These are phyloP conservation scores for Nemania abortiva DNA, from an alignment of 2,329 filamentous ascomycete species.

Conservation along the genomic window DNA sequence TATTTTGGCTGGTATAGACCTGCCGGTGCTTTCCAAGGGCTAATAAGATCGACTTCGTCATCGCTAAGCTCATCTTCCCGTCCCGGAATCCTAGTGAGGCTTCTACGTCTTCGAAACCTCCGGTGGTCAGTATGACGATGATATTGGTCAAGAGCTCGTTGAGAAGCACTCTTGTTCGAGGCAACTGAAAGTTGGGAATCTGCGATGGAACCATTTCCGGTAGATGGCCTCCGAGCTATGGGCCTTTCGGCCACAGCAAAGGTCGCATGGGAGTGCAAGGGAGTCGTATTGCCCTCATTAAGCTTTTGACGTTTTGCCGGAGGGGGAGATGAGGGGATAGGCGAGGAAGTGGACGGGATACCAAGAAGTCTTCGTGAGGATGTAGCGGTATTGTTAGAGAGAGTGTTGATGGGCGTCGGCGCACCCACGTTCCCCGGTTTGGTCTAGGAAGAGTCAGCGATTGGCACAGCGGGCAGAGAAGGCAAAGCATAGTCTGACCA, in stretches of 20 bases:
- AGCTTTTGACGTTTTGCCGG: constrained; percentile 44
- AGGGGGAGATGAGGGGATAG: constrained; percentile 27
- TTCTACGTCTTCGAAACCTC: constrained; percentile 15
- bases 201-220: constrained; percentile 37
- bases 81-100: background rate
- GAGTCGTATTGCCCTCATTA: constrained; percentile 21
- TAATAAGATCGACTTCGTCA: constrained; percentile 33
- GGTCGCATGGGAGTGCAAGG: constrained; percentile 35
- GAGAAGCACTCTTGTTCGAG: constrained; percentile 33
- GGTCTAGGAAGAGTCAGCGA: constrained; percentile 27
- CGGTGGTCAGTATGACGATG: constrained; percentile 21
- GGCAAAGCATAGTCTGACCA: constrained; percentile 27
- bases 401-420: constrained; percentile 43
- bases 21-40: background rate
- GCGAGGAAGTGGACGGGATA: constrained; percentile 17
- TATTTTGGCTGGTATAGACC: constrained; percentile 1
- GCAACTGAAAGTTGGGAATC: constrained; percentile 41
- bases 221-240: constrained; percentile 41
- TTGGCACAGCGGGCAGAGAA: background rate
- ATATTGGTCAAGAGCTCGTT: constrained; percentile 34
- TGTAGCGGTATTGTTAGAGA: constrained; percentile 37
- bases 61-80: constrained; percentile 24
- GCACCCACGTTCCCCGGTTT: constrained; percentile 35
- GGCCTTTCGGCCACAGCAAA: constrained; percentile 27
- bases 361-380: constrained; percentile 12